Evolutionary conservation across 2,329 filamentous ascomycete species (phyloP), one percentile per base, ranked within the genome.

Genomic region (Amylocarpus encephaloides): DNA sequence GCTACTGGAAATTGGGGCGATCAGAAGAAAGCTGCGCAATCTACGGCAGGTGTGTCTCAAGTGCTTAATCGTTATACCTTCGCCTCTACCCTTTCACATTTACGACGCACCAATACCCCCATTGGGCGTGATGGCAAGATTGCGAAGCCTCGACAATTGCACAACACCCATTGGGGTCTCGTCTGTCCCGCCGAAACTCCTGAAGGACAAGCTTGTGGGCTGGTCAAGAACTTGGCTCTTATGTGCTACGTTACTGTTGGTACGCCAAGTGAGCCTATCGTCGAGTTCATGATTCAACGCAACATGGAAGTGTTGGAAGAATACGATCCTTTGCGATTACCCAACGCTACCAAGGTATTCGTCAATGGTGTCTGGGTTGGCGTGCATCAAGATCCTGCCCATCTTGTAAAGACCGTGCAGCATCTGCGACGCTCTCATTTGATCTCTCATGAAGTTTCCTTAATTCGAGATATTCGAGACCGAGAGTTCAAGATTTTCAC

Each of bases 1-100:
- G 92, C 93, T 22, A 98, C 93, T 12, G 93, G 93, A 59, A 98
- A 98, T 71, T 98, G 93, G 94, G 94, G 93, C 65, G 93, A 98
- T 59, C 93, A 98, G 74, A 98, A 97, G 79, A 98, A 97, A 75
- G 91, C 93, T 16, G 87, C 88, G 62, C 92, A 86, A 61, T 88
- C 91, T 1, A 97, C 94, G 57, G 93, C 93, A 42, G 94, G 93
- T 77, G 93, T 98, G 42, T 97, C 92, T 43, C 93, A 98, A 71
- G 94, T 98, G 71, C 73, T 98, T 64, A 98, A 96, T 73, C 83
- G 93, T 67, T 98, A 97, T 68, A 97, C 94, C 0, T 98, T 96
- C 66, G 84, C 93, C 13, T 98, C 94, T 36, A 97, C 92, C 0
- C 72, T 98, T 39, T 98, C 93, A 15, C 94, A 98, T 84, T 79